Base-by-base conservation (phyloP, 805 yeast genomes). In the Yarrowia phangngaensis region DNA sequence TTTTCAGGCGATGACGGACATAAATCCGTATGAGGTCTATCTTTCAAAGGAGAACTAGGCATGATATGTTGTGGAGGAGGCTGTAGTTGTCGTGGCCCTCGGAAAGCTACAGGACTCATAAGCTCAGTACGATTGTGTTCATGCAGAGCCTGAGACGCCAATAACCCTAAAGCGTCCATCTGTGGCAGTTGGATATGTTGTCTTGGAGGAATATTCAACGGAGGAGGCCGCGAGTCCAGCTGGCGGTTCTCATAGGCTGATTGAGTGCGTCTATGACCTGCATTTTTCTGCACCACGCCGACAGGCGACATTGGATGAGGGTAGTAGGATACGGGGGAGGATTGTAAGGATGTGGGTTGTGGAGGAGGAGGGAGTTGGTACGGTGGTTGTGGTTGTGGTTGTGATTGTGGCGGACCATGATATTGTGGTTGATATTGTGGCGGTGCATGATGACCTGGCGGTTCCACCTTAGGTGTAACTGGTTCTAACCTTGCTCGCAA, bases 131-230 rank as follows among this genome's bases (percentile, higher is more conserved):
- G 66, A 69, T 49, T 69, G 72, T 29, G 33, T 68, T 66, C 23
- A 14, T 47, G 47, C 50, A 50, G 31, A 0, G 73, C 78, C 54
- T 76, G 80, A 31, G 76, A 69, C 3, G 82, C 82, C 48, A 77
- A 62, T 51, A 74, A 60, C 11, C 80, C 82, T 36, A 77, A 62
- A 0, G 80, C 74, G 33, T 71, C 72, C 36, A 77, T 53, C 41
- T 26, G 50, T 20, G 20, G 35, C 17, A 48, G 34, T 20, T 53
- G 52, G 20, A 52, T 29, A 50, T 33, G 32, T 31, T 53, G 50
- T 20, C 52, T 33, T 32, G 50, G 54, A 9, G 24, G 28, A 8
- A 35, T 24, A n/a, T 29, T 16, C 30, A 35, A 24, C 30, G 31
- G 45, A n/a, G 45, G 45, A 38, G 31, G 45, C 32, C 45, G 31